Base-by-base conservation (phyloP, 2,329 filamentous ascomycete genomes). In the Dichotomopilus funicola region DNA sequence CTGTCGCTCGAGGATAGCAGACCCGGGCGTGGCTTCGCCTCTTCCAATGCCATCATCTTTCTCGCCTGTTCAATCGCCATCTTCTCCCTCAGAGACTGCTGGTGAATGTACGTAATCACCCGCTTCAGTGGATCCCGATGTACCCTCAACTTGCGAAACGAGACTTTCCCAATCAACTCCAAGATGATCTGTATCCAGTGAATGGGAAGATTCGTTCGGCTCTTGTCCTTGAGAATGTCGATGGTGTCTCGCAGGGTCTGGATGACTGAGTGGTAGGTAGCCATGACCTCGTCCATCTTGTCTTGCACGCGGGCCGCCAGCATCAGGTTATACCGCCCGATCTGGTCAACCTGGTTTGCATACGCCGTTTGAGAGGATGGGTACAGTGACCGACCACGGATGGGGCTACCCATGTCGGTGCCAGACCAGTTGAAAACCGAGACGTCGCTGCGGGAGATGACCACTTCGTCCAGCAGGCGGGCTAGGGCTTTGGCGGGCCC, bases 351-450 rank as follows among this genome's bases (percentile, higher is more conserved):
- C 33, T 59, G 47, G 9, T 58, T 56, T n/a, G 60, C 61, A 54
- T 62, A 69, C 6, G 65, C 66, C 27, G 59, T 59, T 27, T 64
- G 65, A 9, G 57, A 61, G n/a, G 62, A 65, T 19, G 68, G 68
- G 50, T 70, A 69, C 45, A 70, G 53, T 1, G 67, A 68, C 37
- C 67, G 57, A 11, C 68, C 68, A 11, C 64, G 59, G 12, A 70
- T 63, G 6, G 65, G 63, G 35, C 67, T 70, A 4, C 67, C 67
- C 49, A 65, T 59, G 13, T 68, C 61, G 57, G 62, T 66, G 4
- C 68, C 67, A 6, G 62, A 62, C 68, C 68, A 70, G 55, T 69
- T 69, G 59, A 69, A 70, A 42, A 69, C 65, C 1, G 68, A 69
- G 19, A 70, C 60, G 42, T 70, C 68, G 51, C 67, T 67, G 34